phyloP scores from a whole-genome alignment of 495 filamentous ascomycete genomes.

The Penicillium macrosclerotiorum region DNA sequence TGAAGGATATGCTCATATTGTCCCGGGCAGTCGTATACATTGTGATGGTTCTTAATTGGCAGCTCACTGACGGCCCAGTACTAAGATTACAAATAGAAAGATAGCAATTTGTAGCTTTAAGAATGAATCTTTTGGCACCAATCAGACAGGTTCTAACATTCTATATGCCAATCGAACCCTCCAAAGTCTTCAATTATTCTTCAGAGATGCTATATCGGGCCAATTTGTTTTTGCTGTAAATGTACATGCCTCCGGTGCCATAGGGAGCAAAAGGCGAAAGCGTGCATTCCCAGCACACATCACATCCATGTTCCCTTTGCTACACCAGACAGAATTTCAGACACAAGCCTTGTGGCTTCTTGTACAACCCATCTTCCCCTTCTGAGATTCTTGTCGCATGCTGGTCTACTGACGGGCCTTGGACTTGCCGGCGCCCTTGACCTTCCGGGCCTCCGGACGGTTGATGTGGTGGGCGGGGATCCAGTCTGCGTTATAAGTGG shows the following conservation, averaged over 20 bases:
- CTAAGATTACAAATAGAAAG: too few relatives aligned
- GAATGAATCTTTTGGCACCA: too few relatives aligned
- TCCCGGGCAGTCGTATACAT: too few relatives aligned
- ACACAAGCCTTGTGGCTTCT: constrained; percentile 7
- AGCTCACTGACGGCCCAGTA: too few relatives aligned
- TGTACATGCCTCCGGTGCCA: constrained; percentile 34
- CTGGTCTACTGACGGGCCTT: constrained; percentile 48
- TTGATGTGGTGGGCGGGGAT: constrained; percentile 91
- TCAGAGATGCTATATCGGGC: constrained; percentile 4
- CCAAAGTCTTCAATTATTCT: constrained; percentile 3
- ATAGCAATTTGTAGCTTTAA: too few relatives aligned
- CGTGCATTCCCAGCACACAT: constrained; percentile 32
- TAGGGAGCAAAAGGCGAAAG: constrained; percentile 7
- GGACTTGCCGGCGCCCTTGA: constrained; percentile 66
- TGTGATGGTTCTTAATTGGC: too few relatives aligned
- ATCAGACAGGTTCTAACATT: too few relatives aligned
- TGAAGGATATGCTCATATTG: too few relatives aligned
- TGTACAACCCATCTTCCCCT: constrained; percentile 2
- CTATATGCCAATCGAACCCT: constrained; percentile 6
- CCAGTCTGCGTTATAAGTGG: constrained; percentile 93
- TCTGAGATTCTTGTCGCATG: constrained; percentile 5
- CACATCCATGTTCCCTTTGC: not conserved
- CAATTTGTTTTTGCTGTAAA: constrained; percentile 19
- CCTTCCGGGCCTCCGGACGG: constrained; percentile 74
- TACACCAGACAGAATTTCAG: constrained; percentile 7